These are phyloP conservation scores for Giardia duodenalis DNA, from an alignment of 208 protist genomes.

Conservation along the genomic window DNA sequence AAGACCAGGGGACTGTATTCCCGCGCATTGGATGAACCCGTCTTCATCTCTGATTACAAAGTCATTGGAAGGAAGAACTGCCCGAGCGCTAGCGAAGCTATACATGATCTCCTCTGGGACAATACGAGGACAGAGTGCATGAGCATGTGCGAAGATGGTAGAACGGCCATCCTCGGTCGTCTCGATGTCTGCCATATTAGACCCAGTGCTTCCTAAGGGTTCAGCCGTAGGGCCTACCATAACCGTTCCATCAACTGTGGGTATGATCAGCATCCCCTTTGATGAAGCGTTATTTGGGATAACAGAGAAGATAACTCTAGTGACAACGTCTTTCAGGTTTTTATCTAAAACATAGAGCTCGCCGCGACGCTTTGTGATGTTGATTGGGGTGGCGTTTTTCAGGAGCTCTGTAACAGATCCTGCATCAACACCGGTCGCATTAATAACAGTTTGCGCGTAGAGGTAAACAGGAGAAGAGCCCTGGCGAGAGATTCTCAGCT, in stretches of 20 bases:
- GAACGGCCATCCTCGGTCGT: slow-evolving; percentile 9
- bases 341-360: slow-evolving; percentile 36
- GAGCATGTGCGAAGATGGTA: slow-evolving; percentile 6
- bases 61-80: neutral
- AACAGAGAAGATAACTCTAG: slow-evolving; percentile 32
- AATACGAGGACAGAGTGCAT: slow-evolving; percentile 3
- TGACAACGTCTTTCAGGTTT: neutral
- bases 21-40: slow-evolving; percentile 22
- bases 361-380: slow-evolving; percentile 34
- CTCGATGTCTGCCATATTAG: neutral
- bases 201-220: no score
- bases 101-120: neutral
- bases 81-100: slow-evolving; percentile 30
- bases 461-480: neutral
- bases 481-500: no score
- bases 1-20: slow-evolving; percentile 38
- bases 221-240: slow-evolving; percentile 35
- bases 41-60: slow-evolving; percentile 27
- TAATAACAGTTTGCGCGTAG: slow-evolving; percentile 17
- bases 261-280: slow-evolving; percentile 38
- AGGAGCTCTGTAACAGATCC: slow-evolving; percentile 20
- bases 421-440: slow-evolving; percentile 32
- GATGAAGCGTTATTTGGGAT: neutral
- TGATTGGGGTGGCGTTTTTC: neutral
- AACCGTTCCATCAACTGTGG: slow-evolving; percentile 39